Conservation (phyloP, 352 stramenopile species). For the Phytophthora foliorum region DNA sequence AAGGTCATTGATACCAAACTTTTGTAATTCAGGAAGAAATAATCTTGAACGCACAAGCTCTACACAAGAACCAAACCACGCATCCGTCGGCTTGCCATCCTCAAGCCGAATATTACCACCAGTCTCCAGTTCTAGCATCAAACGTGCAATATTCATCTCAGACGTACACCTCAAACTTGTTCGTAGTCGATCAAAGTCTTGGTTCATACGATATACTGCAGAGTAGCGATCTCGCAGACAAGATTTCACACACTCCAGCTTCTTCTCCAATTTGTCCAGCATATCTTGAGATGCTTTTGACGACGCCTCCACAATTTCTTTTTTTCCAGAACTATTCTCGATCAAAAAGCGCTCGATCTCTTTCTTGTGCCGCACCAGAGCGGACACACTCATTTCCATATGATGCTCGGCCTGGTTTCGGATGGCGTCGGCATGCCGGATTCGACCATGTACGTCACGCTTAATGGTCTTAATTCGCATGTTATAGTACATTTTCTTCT, state of each 20-base stretch:
- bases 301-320: background rate
- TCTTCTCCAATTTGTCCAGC: slow-evolving; percentile 42
- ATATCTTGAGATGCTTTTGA: slow-evolving; percentile 22
- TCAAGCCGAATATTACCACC: slow-evolving; percentile 93
- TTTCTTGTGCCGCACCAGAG: slow-evolving; percentile 67
- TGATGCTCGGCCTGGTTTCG: slow-evolving; percentile 60
- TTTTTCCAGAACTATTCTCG: slow-evolving; percentile 16
- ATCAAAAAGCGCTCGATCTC: slow-evolving; percentile 68
- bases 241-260: slow-evolving; percentile 49
- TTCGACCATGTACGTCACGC: slow-evolving; percentile 69
- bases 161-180: slow-evolving; percentile 56
- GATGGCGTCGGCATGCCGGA: slow-evolving; percentile 58
- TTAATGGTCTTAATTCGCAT: slow-evolving; percentile 94
- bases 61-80: slow-evolving; percentile 88
- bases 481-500: slow-evolving; percentile 97
- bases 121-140: slow-evolving; percentile 92
- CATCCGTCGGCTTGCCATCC: slow-evolving; percentile 82
- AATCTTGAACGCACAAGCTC: slow-evolving; percentile 85
- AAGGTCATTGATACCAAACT: slow-evolving; percentile 72
- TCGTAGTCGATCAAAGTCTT: slow-evolving; percentile 66
- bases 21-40: slow-evolving; percentile 59
- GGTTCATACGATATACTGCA: slow-evolving; percentile 60
- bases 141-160: slow-evolving; percentile 80
- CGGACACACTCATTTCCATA: slow-evolving; percentile 52
- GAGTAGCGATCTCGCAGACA: slow-evolving; percentile 53